Evolutionary conservation across 2,329 filamentous ascomycete species (phyloP).

Genomic region (Leptoxyphium fumago): DNA sequence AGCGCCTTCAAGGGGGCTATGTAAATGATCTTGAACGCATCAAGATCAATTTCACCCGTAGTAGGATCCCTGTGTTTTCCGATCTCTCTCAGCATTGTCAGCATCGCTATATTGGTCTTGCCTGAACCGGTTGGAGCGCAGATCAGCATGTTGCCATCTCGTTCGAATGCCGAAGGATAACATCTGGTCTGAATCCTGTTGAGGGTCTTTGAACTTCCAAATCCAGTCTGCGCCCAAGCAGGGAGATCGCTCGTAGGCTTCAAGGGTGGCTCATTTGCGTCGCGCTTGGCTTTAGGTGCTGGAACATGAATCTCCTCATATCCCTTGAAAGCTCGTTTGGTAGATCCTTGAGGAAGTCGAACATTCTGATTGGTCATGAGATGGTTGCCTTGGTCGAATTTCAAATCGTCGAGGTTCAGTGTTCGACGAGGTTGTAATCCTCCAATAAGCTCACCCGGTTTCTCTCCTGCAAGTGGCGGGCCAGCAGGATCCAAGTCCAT

Average conservation of each 20-base stretch:
- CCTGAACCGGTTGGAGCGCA: constrained; percentile 94
- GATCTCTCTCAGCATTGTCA: constrained; percentile 89
- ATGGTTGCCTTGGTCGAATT: constrained; percentile 97
- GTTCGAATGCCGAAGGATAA: constrained; percentile 76
- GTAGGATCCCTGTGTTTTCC: constrained; percentile 82
- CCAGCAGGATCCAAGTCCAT: constrained; percentile 59
- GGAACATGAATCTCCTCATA: constrained; percentile 98
- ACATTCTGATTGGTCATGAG: constrained; percentile 99
- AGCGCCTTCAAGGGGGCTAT: constrained; percentile 92
- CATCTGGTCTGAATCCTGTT: constrained; percentile 95
- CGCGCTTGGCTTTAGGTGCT: constrained; percentile 72
- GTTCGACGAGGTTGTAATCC: constrained; percentile 73
- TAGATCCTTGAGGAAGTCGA: constrained; percentile 82
- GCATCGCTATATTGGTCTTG: constrained; percentile 97
- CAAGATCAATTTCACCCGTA: constrained; percentile 87
- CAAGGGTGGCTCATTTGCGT: constrained; percentile 58
- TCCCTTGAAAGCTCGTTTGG: constrained; percentile 89
- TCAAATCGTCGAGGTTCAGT: constrained; percentile 87
- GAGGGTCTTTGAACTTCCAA: constrained; percentile 70
- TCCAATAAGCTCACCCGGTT: constrained; percentile 55
- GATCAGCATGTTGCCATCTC: constrained; percentile 94
- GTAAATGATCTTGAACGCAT: constrained; percentile 97
- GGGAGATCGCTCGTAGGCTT: constrained; percentile 80
- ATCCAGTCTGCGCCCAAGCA: constrained; percentile 79
- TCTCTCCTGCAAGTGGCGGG: constrained; percentile 33